Evolutionary conservation across 2,329 filamentous ascomycete genomes (phyloP), one percentile per base, ranked within the genome.

Genomic region (Aspergillus vadensis): DNA sequence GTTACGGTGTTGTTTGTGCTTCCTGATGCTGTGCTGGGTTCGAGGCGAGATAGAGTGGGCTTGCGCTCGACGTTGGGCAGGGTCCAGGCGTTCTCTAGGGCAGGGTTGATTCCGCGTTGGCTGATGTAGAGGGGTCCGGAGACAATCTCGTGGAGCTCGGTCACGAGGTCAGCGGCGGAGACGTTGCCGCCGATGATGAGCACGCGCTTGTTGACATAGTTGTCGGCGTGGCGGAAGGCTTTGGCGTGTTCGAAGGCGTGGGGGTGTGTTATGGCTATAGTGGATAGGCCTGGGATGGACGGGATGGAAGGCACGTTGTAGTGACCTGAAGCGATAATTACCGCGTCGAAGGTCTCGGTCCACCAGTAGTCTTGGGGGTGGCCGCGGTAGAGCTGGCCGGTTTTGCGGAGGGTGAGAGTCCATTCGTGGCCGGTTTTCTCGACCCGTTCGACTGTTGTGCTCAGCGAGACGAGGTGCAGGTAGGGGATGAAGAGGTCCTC

Each of bases 251-350:
- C 64, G n/a, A 80, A 72, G 1, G 53, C 62, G 1, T 68, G 70
- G 0, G 78, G 77, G 49, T 70, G 72, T 2, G 58, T 61, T 48
- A 65, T 55, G 15, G 75, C 70, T 19, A 69, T 76, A 14, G 71
- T 70, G 3, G 58, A 41, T 0, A 81, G 59, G 0, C 79, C 78
- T 0, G 68, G 59, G 7, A 81, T 74, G 0, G 70, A 61, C 0
- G 78, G 79, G 4, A 80, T 67, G 49, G 69, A 73, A 0, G 78
- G 78, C 2, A 80, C 67, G 41, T 72, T 73, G 59, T 79, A 80
- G 60, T 81, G 78, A 0, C 79, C 79, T 0, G 69, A 74, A 0
- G 79, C 79, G 36, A 80, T 75, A 14, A 80, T 67, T 0, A 81
- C 57, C 0, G 77, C 78, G 63, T 81, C 78, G 21, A 79, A 80